Evolutionary conservation across 148 eudicot species (phyloP), one percentile per base, ranked within the genome.

Genomic region (Cornus suecica): DNA sequence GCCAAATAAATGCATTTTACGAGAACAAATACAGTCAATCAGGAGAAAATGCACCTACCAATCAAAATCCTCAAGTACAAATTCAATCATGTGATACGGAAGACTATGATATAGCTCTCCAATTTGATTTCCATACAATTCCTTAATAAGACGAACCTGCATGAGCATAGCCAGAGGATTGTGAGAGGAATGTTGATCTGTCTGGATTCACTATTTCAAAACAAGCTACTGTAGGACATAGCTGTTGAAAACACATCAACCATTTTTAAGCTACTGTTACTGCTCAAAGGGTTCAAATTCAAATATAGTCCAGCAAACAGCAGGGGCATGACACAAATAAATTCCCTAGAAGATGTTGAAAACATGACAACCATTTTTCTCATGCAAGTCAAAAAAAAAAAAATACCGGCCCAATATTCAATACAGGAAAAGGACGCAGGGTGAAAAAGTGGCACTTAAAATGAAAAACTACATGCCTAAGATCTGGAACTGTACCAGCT

Each of bases 21-120:
- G 29, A 61, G 20, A 34, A 69, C 29, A 62, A 41, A 62, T 11
- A 45, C 7, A 37, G 6, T 37, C 10, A 5, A 37, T 37, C 42
- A 37, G 20, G 51, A 42, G 16, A 64, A 71, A 41, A 29, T 28
- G 54, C 51, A 75, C 91, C 64, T 83, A 94, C 98, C 97, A 85
- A 78, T 92, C 91, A 76, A 84, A 88, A 81, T 92, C 93, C 41
- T 90, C 92, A 72, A 92, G 79, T 72, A 89, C 87, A 82, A 94
- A 94, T 82, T 94, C 97, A 78, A 92, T 77, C 97, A 92, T 90
- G 80, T 92, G 92, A 77, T 87, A 89, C 28, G 97, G 97, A 76
- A 94, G 90, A 88, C 97, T 92, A 79, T 88, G 89, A 87, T 94
- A 94, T 15, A 94, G 97, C 81, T 92, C 97, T 70, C 88, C 86